Base-by-base conservation (phyloP, 2,329 filamentous ascomycete species). In the Pseudogymnoascus sp. region DNA sequence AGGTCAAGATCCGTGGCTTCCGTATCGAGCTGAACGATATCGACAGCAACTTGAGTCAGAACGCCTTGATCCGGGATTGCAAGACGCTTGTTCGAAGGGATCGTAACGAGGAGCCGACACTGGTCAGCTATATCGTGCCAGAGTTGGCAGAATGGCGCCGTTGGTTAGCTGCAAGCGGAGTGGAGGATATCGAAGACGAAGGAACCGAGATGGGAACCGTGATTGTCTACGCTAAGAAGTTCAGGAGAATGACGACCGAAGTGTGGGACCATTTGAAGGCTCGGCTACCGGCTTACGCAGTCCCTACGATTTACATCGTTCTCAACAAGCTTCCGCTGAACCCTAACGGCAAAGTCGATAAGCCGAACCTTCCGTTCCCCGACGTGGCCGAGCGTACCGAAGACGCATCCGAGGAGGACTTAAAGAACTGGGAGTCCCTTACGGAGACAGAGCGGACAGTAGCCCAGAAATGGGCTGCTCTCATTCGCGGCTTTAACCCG, bases 1-100 rank as follows among this genome's bases (percentile, higher is more conserved):
- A 97, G 73, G 90, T 97, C 78, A 99, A 97, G 80, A 93, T 97
- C 67, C 88, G 94, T 65, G 93, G 93, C 1, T 97, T 97, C 81
- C 84, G 93, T 65, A 96, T 99, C 68, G 94, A 99, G 77, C 85
- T 97, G 53, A 89, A 88, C 66, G 94, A 97, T 68, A 97, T 97
- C 68, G 92, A 97, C 74, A 89, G 82, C 44, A 88, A 96, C 73
- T 78, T 97, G 56, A 89, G 85, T 62, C 82, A 86, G 50, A 84
- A 90, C 75, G 85, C 84, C 0, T 77, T 95, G 23, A 84, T 97
- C 23, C 83, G 91, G 42, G 93, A 97, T 68, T 91, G 89, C 75
- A 87, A 91, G 68, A 97, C 93, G 0, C 78, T 97, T 2, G 85
- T 97, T 3, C 84, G 91, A 74, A 85, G 91, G 75, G 88, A 96